A percentile compares a stretch with the other conserved stretches of the same genome.
phyloP scores from a whole-genome alignment of 345 rosid species.

The Bruguiera sexangula region DNA sequence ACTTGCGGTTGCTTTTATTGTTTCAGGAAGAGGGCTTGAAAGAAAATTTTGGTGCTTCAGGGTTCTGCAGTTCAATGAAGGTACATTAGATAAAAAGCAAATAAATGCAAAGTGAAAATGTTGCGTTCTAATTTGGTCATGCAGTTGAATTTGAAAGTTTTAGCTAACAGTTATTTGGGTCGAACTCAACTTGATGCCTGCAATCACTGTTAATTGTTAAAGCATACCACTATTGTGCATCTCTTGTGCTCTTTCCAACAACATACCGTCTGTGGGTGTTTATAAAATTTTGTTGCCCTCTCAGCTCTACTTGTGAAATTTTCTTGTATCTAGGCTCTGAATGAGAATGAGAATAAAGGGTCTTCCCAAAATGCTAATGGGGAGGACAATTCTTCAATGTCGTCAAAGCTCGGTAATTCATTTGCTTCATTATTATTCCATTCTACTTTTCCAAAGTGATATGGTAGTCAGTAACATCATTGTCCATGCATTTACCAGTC shows the following conservation, averaged over 20 bases:
- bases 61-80: constrained; percentile 37
- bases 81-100: constrained; percentile 21
- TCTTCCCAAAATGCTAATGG: constrained; percentile 35
- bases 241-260: constrained; percentile 2
- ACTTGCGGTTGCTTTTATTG: constrained; percentile 2
- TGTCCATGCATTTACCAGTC: not conserved
- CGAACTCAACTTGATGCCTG: not conserved
- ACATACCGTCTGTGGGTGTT: not conserved
- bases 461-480: not conserved
- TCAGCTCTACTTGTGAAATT: not conserved
- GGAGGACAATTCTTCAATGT: constrained; percentile 46
- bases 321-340: constrained; percentile 31
- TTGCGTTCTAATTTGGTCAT: not conserved
- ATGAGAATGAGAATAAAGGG: constrained; percentile 38
- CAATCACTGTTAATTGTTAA: not conserved
- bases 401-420: constrained; percentile 51
- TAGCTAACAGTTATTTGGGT: not conserved
- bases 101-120: not conserved
- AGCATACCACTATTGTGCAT: not conserved
- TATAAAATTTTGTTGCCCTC: not conserved
- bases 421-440: not conserved
- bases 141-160: not conserved
- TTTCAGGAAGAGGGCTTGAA: constrained; percentile 53
- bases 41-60: constrained; percentile 46
- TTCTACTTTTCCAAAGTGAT: not conserved